A percentile compares a stretch with the other conserved stretches of the same genome.
Evolutionary conservation across 768 basidiomycete genomes (phyloP).

Genomic region (Crucibulum laeve): DNA sequence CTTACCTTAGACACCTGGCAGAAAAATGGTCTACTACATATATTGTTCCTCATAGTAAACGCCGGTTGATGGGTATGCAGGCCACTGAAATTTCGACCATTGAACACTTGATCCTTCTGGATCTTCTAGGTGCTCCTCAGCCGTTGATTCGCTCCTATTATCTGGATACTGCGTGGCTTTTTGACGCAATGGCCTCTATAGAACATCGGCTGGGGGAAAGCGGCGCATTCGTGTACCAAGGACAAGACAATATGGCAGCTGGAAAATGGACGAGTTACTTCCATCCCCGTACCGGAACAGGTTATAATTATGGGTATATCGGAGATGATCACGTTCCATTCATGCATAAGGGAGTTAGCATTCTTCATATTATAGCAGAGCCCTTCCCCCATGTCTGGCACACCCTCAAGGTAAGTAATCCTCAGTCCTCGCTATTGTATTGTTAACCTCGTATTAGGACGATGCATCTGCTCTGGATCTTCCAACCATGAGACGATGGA

Average conservation of each 20-base stretch:
- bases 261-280: constrained; percentile 67
- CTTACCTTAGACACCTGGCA: constrained; percentile 71
- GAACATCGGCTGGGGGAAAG: constrained; percentile 67
- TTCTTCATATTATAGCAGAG: constrained; percentile 85
- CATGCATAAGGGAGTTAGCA: constrained; percentile 71
- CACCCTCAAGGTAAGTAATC: constrained; percentile 52
- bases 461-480: constrained; percentile 83
- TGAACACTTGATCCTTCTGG: constrained; percentile 89
- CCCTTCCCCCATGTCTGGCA: constrained; percentile 95
- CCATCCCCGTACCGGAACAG: constrained; percentile 35
- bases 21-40: constrained; percentile 76
- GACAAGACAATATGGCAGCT: constrained; percentile 38
- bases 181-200: constrained; percentile 68
- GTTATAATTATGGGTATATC: constrained; percentile 52
- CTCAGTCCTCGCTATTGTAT: constrained; percentile 1
- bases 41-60: constrained; percentile 51
- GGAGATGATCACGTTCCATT: constrained; percentile 97
- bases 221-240: constrained; percentile 53
- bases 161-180: constrained; percentile 89
- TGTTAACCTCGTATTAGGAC: constrained; percentile 50
- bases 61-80: constrained; percentile 49
- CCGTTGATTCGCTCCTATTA: constrained; percentile 82
- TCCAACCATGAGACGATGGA: constrained; percentile 87
- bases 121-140: constrained; percentile 77
- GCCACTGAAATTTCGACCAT: constrained; percentile 71